These are phyloP conservation scores for Kernera saxatilis DNA, from an alignment of 345 rosid genomes.

Conservation along the genomic window DNA sequence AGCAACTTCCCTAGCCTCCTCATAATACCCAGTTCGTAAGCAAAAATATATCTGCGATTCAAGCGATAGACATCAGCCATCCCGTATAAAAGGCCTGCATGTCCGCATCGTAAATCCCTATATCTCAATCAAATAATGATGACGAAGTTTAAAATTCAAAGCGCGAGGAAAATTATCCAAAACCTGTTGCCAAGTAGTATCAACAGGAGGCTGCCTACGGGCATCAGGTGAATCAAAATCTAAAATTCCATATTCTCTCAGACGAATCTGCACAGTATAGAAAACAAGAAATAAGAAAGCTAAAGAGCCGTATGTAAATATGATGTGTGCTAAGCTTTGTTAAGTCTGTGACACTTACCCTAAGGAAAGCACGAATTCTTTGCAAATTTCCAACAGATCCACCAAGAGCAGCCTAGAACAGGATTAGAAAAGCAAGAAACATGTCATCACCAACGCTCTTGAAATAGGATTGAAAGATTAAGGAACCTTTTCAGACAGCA, in stretches of 20 bases:
- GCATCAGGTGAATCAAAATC: conserved; percentile 88
- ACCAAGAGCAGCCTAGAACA: conserved; percentile 87
- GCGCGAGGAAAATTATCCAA: conserved; percentile 4
- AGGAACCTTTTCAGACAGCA: not conserved
- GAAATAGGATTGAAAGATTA: not conserved
- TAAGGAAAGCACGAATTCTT: conserved; percentile 86
- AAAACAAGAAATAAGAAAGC: conserved; percentile 16
- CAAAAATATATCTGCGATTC: conserved; percentile 80
- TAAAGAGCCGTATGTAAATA: conserved; percentile 1
- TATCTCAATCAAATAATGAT: not conserved
- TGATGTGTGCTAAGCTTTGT: conserved; percentile 1
- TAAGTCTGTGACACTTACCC: conserved; percentile 53
- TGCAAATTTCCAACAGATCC: conserved; percentile 97
- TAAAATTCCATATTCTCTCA: conserved; percentile 86
- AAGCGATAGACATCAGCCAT: conserved; percentile 4
- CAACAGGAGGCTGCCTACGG: conserved; percentile 97
- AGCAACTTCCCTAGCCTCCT: conserved; percentile 84
- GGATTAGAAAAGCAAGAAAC: conserved; percentile 7
- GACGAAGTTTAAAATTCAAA: not conserved
- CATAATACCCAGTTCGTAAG: conserved; percentile 92
- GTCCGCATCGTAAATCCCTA: not conserved
- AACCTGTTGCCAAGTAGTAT: conserved; percentile 99
- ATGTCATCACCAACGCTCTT: conserved; percentile 19
- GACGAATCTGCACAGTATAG: conserved; percentile 58
- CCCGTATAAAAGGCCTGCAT: not conserved